Conservation (phyloP, 495 filamentous ascomycete genomes). For the Penicillium chermesinum region DNA sequence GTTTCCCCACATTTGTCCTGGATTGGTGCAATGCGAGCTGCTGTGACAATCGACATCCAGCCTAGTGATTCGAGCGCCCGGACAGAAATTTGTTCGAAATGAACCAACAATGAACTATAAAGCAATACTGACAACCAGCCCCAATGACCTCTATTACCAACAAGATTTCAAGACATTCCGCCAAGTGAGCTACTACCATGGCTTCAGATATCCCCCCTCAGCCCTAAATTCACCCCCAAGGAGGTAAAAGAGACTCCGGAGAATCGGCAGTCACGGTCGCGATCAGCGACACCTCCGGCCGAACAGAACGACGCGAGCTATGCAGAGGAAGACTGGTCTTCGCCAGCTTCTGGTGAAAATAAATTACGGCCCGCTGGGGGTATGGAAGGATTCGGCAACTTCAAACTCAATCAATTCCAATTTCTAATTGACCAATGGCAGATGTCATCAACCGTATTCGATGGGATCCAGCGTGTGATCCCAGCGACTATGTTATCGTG, state of each 20-base stretch:
- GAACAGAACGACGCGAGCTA: background rate
- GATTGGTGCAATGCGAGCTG: background rate
- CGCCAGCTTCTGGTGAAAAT: conserved; percentile 9
- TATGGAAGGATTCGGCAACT: too few species aligned
- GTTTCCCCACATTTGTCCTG: background rate
- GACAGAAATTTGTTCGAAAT: too few species aligned
- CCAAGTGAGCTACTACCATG: background rate
- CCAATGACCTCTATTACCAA: background rate
- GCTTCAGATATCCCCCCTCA: background rate
- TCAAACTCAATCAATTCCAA: too few species aligned
- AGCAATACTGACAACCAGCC: background rate
- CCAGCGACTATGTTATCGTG: conserved; percentile 62
- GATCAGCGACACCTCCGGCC: background rate
- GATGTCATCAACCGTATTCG: conserved; percentile 70
- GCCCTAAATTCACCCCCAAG: background rate
- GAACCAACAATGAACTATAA: too few species aligned
- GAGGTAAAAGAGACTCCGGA: background rate
- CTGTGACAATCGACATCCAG: background rate
- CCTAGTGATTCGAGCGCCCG: too few species aligned
- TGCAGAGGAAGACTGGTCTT: background rate
- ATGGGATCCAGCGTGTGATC: conserved; percentile 62
- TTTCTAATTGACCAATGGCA: background rate
- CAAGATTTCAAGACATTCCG: background rate
- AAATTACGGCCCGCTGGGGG: conserved; percentile 17
- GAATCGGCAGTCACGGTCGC: background rate